These are phyloP conservation scores for Entrophospora sp. DNA, from an alignment of 192 early-diverging fungal genomes.

Conservation along the genomic window DNA sequence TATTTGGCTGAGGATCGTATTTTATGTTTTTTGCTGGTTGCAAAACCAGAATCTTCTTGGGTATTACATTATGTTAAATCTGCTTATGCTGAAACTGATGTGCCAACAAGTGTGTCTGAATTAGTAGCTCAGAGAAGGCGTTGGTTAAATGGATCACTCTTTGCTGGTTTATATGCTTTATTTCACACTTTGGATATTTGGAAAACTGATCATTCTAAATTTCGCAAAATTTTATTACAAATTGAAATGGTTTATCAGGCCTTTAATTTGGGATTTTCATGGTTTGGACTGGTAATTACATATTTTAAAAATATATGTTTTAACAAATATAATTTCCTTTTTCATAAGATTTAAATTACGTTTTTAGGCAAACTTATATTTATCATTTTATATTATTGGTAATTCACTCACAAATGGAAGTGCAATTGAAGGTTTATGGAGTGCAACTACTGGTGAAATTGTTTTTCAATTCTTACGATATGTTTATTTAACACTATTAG, in stretches of 20 bases:
- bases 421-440: conserved; percentile 36
- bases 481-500: conserved; percentile 70
- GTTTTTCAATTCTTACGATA: conserved; percentile 41
- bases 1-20: conserved; percentile 82
- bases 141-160: conserved; percentile 93
- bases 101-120: conserved; percentile 66
- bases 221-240: conserved; percentile 63
- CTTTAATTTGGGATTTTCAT: conserved; percentile 74
- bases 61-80: conserved; percentile 59
- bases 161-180: conserved; percentile 78
- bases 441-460: conserved; percentile 19
- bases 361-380: conserved; percentile 71
- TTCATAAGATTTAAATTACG: background rate
- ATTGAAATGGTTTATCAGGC: conserved; percentile 76
- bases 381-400: conserved; percentile 80
- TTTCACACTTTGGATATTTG: conserved; percentile 70
- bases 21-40: conserved; percentile 75
- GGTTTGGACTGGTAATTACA: conserved; percentile 71
- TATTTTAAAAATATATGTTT: background rate
- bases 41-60: conserved; percentile 60
- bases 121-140: conserved; percentile 91
- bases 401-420: conserved; percentile 32
- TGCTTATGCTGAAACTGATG: conserved; percentile 73
- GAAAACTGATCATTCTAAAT: conserved; percentile 60
- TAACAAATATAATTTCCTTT: conserved; percentile 30